These are phyloP conservation scores for Crithidia bombi DNA, from an alignment of 208 protist species.

Conservation along the genomic window DNA sequence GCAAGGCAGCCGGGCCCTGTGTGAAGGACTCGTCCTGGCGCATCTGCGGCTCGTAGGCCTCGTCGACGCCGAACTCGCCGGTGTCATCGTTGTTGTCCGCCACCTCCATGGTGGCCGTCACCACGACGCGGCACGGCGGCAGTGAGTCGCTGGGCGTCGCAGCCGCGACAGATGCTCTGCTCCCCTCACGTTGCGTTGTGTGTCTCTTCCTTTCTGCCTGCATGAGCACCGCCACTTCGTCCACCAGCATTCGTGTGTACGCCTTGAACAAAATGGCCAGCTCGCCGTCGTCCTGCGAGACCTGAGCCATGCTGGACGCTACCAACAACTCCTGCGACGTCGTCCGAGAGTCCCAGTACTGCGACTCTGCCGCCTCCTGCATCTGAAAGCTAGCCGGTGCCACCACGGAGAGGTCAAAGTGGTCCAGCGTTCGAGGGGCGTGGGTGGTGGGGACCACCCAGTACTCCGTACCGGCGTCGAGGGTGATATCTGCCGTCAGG, in stretches of 20 bases:
- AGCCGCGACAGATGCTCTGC: background rate
- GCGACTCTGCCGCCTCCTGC: constrained; percentile 44
- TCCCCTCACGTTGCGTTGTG: background rate
- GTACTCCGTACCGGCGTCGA: constrained; percentile 64
- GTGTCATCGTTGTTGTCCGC: constrained; percentile 6
- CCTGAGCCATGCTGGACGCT: constrained; percentile 1
- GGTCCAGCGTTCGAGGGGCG: constrained; percentile 45
- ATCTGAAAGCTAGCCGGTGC: constrained; percentile 52
- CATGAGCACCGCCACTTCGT: constrained; percentile 14
- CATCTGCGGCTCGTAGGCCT: constrained; percentile 17
- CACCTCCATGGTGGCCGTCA: constrained; percentile 20
- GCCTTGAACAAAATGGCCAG: constrained; percentile 28
- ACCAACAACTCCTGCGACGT: constrained; percentile 33
- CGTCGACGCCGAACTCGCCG: constrained; percentile 5
- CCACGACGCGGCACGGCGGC: constrained; percentile 23
- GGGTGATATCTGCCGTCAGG: constrained; percentile 63
- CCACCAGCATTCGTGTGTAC: constrained; percentile 8
- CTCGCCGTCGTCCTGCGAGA: constrained; percentile 22
- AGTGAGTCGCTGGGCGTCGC: background rate
- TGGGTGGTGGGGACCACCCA: constrained; percentile 84
- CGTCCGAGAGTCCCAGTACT: constrained; percentile 58
- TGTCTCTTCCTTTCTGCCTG: background rate
- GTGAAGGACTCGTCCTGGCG: background rate
- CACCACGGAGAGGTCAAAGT: constrained; percentile 71
- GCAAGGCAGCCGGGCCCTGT: background rate